Evolutionary conservation across 805 yeast species (phyloP), one percentile per base, ranked within the genome.

Genomic region (Torulaspora indica): DNA sequence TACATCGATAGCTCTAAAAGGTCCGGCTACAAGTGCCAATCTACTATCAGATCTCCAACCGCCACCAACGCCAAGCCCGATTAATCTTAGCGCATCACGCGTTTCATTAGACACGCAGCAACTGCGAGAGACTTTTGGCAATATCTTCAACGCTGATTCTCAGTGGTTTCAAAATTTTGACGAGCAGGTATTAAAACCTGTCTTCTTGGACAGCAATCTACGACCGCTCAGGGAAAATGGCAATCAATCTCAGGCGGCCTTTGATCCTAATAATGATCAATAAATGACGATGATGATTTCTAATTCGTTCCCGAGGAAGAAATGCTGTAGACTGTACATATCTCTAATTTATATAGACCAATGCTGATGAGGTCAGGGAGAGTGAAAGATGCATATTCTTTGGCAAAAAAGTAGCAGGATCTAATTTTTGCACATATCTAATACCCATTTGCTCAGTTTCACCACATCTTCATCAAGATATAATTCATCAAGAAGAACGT

Each of bases 161-260:
- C 81, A 77, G 60, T 91, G 98, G 98, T 93, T 93, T 64, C 83
- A 87, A 15, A 83, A 79, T 55, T 87, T 93, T 60, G 99, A 93
- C 61, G 96, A 93, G 56, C 87, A 87, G 60, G 93, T 93, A 17
- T 72, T 93, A 56, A 90, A 90, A 63, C 97, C 97, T 1, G 96
- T 88, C 0, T 74, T 91, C 42, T 73, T 90, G 46, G 98, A 91
- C 55, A 71, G 70, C 47, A 51, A 46, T 22, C 37, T 47, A 10
- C 51, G 41, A 24, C 42, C 47, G 17, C 20, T 20, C 14, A 43
- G 35, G 29, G 51, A 41, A 29, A 43, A 40, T 20, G 42, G 43
- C 10, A 27, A 34, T 10, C 36, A 39, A 18, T 42, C 48, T 7
- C 41, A 43, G 18, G 14, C 46, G 2, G 17, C 38, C 8, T 28